phyloP scores from a whole-genome alignment of 257 asterid genomes.

The Solanum chmielewskii region DNA sequence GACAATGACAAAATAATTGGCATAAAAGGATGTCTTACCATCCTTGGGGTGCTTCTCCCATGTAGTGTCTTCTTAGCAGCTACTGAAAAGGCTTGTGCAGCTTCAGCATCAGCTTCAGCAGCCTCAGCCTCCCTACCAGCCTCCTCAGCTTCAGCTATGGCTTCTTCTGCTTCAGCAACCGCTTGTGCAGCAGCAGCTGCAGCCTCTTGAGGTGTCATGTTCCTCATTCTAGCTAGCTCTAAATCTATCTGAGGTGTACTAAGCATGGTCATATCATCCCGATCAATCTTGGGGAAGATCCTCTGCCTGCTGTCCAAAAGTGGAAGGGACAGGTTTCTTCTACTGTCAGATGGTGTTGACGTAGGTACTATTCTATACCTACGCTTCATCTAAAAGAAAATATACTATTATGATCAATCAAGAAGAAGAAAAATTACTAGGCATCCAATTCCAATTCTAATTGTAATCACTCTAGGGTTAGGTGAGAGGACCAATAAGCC shows the following conservation, averaged over 20 bases:
- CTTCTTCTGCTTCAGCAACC: constrained; percentile 63
- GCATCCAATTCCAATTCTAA: background rate
- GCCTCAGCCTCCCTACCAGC: constrained; percentile 53
- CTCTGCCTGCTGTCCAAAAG: constrained; percentile 16
- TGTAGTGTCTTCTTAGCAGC: constrained; percentile 26
- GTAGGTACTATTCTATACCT: constrained; percentile 16
- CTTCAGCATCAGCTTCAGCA: constrained; percentile 65
- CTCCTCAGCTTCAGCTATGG: constrained; percentile 51
- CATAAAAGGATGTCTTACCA: constrained; percentile 16
- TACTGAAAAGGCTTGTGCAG: constrained; percentile 33
- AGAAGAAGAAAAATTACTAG: background rate
- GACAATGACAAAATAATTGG: background rate
- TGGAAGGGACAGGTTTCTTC: constrained; percentile 16
- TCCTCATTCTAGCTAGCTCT: constrained; percentile 30
- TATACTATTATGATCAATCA: background rate
- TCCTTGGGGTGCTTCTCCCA: constrained; percentile 17
- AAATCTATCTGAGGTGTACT: constrained; percentile 18
- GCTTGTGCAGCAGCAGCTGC: constrained; percentile 48
- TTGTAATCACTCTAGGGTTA: background rate
- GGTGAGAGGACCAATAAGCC: background rate
- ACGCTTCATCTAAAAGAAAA: constrained; percentile 27
- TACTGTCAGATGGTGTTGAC: constrained; percentile 14
- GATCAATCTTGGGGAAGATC: constrained; percentile 9
- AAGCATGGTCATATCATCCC: constrained; percentile 5
- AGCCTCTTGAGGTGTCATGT: constrained; percentile 53